Percentiles rank a stretch among this genome's conserved stretches.
Conservation (phyloP, 192 early-diverging fungal species). For the Backusella luteola region DNA sequence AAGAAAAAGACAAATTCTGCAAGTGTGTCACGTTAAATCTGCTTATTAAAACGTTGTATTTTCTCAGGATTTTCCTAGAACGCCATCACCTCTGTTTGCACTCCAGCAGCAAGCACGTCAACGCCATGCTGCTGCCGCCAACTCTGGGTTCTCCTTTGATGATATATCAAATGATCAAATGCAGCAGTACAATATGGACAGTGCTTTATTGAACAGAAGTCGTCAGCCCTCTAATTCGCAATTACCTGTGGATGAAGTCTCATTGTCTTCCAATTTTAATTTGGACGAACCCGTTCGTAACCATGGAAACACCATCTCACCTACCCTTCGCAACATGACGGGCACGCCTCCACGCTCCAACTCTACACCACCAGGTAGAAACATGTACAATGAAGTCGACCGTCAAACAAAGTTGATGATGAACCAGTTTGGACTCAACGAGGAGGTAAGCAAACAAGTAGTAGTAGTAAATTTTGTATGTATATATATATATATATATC, state of each 20-base stretch:
- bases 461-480: too few relatives aligned
- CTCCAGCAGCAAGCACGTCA: slow-evolving; percentile 45
- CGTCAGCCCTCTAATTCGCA: slow-evolving; percentile 5
- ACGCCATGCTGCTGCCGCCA: slow-evolving; percentile 14
- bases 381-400: slow-evolving; percentile 16
- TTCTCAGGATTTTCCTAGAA: slow-evolving; percentile 50
- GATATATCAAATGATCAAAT: slow-evolving; percentile 14
- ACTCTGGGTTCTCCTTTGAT: slow-evolving; percentile 8
- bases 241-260: neutral
- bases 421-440: slow-evolving; percentile 26
- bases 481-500: too few relatives aligned
- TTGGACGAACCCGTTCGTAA: neutral
- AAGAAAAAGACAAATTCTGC: neutral
- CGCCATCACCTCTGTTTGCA: slow-evolving; percentile 52
- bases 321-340: slow-evolving; percentile 20
- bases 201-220: neutral
- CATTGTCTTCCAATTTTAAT: neutral
- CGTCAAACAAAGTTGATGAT: slow-evolving; percentile 17
- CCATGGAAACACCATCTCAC: neutral
- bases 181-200: slow-evolving; percentile 15
- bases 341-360: slow-evolving; percentile 28
- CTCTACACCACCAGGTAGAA: slow-evolving; percentile 25
- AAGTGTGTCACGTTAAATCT: too few relatives aligned
- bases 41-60: too few relatives aligned
- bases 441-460: slow-evolving; percentile 16